Evolutionary conservation across 2,329 filamentous ascomycete species (phyloP), one percentile per base, ranked within the genome.

Genomic region (Microascus cirrosus): DNA sequence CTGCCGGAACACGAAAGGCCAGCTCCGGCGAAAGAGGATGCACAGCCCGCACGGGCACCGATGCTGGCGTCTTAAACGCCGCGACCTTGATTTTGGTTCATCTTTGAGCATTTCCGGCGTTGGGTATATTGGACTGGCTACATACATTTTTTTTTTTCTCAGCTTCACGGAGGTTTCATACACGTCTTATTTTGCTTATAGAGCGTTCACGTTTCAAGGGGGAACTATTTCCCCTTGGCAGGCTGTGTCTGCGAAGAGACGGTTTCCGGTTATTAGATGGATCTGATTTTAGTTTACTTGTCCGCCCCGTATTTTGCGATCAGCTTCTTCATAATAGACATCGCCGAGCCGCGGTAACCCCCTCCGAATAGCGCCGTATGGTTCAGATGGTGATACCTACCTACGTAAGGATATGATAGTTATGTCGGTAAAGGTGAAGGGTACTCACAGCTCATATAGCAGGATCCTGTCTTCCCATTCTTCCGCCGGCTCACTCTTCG

Each of bases 311-410:
- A 95, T 67, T 90, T 95, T 50, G 74, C 74, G 32, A 89, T 73
- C 63, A 96, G 73, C 62, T 74, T 81, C 68, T 78, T 82, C 88
- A 95, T 94, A 58, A 95, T 94, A 4, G 79, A 79, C 70, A 93
- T 79, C 32, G 91, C 90, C 4, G 90, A 86, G 48, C 78, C 77
- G 45, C 83, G 82, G 68, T 96, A 96, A 0, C 86, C 81, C 1
- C 86, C 86, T 0, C 90, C 90, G 69, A 96, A 96, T 53, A 96
- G 77, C 1, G 88, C 85, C 74, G 85, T 86, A 64, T 96, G 93
- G 62, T 96, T 96, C 25, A 96, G 73, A 67, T 95, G 88, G 69
- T 96, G 93, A 69, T 96, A 93, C 61, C 86, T 90, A 63, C 11
- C 32, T 45, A 11, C 22, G 53, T 57, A 7, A 39, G 51, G 3